These are phyloP conservation scores for Loxodes magnus DNA, from an alignment of 73 alveolate genomes.

Conservation along the genomic window DNA sequence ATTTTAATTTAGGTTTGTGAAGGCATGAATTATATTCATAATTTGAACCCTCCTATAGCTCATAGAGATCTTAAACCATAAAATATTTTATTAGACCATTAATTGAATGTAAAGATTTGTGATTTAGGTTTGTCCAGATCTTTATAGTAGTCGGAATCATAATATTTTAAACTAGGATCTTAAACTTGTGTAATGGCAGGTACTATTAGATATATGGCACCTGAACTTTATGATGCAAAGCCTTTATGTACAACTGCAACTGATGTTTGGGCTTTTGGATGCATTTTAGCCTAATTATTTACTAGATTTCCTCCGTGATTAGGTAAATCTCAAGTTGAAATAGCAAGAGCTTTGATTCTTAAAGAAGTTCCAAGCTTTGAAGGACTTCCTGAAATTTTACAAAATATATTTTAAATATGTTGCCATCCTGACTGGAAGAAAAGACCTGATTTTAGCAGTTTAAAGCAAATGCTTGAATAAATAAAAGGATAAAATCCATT, in stretches of 20 bases:
- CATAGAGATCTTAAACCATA: constrained; percentile 14
- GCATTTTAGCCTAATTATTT: background rate
- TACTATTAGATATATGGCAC: constrained; percentile 17
- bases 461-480: too few relatives aligned
- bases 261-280: constrained; percentile 20
- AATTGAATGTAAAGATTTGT: constrained; percentile 2
- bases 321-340: constrained; percentile 1
- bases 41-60: constrained; percentile 1
- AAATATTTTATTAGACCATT: constrained; percentile 10
- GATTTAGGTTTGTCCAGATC: constrained; percentile 10
- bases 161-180: background rate
- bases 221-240: constrained; percentile 6
- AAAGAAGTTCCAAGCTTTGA: too few relatives aligned
- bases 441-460: too few relatives aligned
- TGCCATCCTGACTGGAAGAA: too few relatives aligned
- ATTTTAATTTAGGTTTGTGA: constrained; percentile 4
- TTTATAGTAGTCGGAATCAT: background rate
- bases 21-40: constrained; percentile 9
- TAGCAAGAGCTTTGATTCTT: background rate
- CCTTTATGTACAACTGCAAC: constrained; percentile 7
- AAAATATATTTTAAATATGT: too few relatives aligned
- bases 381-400: too few relatives aligned
- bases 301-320: background rate
- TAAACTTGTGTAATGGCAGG: constrained; percentile 13
- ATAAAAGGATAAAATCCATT: too few relatives aligned